Evolutionary conservation across 352 stramenopile genomes (phyloP).

Genomic region (Pythium plurisporium): DNA sequence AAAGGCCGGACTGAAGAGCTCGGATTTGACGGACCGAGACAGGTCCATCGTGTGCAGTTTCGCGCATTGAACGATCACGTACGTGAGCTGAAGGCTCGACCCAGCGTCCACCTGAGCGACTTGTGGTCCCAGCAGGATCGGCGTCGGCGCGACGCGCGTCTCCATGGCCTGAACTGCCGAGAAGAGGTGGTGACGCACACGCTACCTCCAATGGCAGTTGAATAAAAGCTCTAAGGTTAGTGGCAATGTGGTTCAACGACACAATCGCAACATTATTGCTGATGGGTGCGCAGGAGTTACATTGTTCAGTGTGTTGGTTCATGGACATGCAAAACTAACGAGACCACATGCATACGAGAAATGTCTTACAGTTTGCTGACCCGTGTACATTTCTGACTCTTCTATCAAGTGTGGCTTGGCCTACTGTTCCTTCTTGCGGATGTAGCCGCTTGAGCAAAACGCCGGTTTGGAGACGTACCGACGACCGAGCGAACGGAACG

Average conservation of each 20-base stretch:
- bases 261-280: too few relatives aligned
- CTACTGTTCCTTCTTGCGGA: constrained; percentile 59
- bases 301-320: too few relatives aligned
- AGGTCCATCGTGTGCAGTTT: constrained; percentile 1
- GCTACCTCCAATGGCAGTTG: too few relatives aligned
- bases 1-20: not conserved
- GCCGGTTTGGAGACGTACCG: constrained; percentile 84
- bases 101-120: not conserved
- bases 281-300: too few relatives aligned
- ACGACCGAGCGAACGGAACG: constrained; percentile 67
- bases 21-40: constrained; percentile 6
- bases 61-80: not conserved
- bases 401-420: too few relatives aligned
- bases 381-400: too few relatives aligned
- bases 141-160: not conserved
- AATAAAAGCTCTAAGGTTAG: too few relatives aligned
- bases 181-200: not conserved
- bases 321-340: too few relatives aligned
- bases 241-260: too few relatives aligned
- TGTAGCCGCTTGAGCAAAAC: constrained; percentile 85
- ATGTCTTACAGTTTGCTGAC: too few relatives aligned
- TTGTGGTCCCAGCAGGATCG: not conserved
- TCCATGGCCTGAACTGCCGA: not conserved
- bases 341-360: not conserved
- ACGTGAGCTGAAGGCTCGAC: not conserved